Evolutionary conservation across 345 rosid genomes (phyloP).

Genomic region (Raphanus sativus): DNA sequence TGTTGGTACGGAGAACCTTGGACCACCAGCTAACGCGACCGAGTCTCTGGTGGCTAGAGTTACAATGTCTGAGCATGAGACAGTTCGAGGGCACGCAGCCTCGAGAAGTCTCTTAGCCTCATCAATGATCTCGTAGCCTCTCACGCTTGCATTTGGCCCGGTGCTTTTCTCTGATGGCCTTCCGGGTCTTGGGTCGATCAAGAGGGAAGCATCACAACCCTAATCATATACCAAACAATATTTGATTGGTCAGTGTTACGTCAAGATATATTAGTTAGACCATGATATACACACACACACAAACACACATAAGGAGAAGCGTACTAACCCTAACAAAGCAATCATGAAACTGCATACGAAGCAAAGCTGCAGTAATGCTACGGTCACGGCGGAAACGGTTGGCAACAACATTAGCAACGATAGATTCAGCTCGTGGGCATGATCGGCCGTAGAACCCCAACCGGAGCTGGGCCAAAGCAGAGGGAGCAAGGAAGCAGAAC

Average conservation of each 20-base stretch:
- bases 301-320: conserved; percentile 6
- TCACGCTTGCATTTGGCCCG: conserved; percentile 38
- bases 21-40: conserved; percentile 57
- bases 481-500: conserved; percentile 33
- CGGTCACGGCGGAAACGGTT: conserved; percentile 45
- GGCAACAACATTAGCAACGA: conserved; percentile 45
- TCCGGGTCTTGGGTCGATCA: conserved; percentile 37
- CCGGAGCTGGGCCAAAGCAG: conserved; percentile 46
- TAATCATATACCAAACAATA: conserved; percentile 1
- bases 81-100: conserved; percentile 30
- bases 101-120: conserved; percentile 39
- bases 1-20: conserved; percentile 48
- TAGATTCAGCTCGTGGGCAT: conserved; percentile 66
- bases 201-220: conserved; percentile 45
- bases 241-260: background rate
- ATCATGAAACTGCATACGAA: conserved; percentile 88
- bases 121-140: conserved; percentile 40
- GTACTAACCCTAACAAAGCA: conserved; percentile 64
- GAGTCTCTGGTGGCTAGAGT: conserved; percentile 65
- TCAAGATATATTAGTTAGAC: background rate
- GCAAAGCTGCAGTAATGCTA: conserved; percentile 58
- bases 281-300: background rate
- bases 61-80: conserved; percentile 44
- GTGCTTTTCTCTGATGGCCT: conserved; percentile 42
- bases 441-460: conserved; percentile 53